Evolutionary conservation across 371 early-diverging fungal genomes (phyloP), one percentile per base, ranked within the genome.

Genomic region (Rhizopus stolonifer): DNA sequence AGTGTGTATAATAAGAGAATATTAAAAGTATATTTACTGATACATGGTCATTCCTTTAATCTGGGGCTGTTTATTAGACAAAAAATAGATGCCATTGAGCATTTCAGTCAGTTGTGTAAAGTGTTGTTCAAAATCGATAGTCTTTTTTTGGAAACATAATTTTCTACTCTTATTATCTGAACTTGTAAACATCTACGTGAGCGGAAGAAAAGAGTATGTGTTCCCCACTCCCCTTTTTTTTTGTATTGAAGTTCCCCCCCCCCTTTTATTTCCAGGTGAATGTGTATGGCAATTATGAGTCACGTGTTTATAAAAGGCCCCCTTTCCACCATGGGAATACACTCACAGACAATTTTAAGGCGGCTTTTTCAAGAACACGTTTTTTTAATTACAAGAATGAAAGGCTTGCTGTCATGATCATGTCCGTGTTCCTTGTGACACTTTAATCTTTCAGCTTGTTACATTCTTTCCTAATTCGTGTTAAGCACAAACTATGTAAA

Each of bases 11-110:
- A 32, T 58, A n/a, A 15, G 22, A 34, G 17, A 17, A 49, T 15
- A 46, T 23, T 14, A 19, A 39, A 10, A 60, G 57, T 48, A 61
- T 60, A 56, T 56, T 57, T 80, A 85, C 83, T 89, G 88, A 51
- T 83, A 85, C 76, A 88, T 87, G 54, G 82, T 84, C 74, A 89
- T 86, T 65, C 85, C 87, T 21, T 80, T 73, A 24, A 88, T 77
- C 19, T 67, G 54, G 17, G 52, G 57, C 33, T 66, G 65, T 36
- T 64, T 58, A 7, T 75, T 68, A 31, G 81, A 62, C 39, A 81
- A 79, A 10, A 71, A 64, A 63, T 75, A 85, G 65, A 88, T 77
- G 51, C 74, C 77, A 56, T 74, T 69, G 15, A 88, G 60, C 56
- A 79, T 81, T 24, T 65, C 55, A 31, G 70, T 58, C 46, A 88